Base-by-base conservation (phyloP, 257 asterid species). In the Capsicum baccatum region DNA sequence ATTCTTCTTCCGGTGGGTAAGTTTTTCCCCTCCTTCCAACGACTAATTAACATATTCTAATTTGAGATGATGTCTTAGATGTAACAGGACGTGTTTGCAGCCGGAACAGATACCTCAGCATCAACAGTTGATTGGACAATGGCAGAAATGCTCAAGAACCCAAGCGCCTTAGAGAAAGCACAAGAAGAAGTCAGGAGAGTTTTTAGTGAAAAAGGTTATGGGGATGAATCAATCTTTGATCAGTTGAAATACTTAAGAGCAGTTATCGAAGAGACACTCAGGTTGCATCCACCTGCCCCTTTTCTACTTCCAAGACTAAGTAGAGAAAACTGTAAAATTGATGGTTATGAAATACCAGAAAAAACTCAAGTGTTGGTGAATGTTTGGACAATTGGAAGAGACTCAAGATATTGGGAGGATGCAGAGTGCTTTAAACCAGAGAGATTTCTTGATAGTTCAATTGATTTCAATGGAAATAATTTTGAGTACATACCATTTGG, bases 401-500 rank as follows among this genome's bases (percentile, higher is more conserved):
- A 80, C 39, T 14, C 70, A 0, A 47, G 42, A 6, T 21, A 39
- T n/a, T 83, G 83, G 86, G 17, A 17, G 9, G 83, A 83, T 74
- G 74, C 83, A 7, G 78, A 74, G 39, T 35, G 83, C 70, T 83
- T 71, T 33, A 55, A 39, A 0, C 47, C 79, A 44, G 83, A 59
- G 44, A 76, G 79, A 60, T 84, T 84, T 50, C 62, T 56, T 33
- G 47, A 60, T 19, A 39, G n/a, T 26, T 44, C 74, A 3, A 9
- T 83, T 73, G 86, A 83, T 47, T 52, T 82, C 21, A 64, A 10
- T 14, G 60, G 84, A 0, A 69, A 44, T 70, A 63, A 60, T 35
- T 80, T 37, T 17, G 83, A 80, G 33, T 60, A 3, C 39, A 59
- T 74, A 0, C 86, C 86, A 33, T 84, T 84, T 66, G 86, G 83